Percentiles rank a stretch among this genome's conserved stretches.
Conservation (phyloP, 768 basidiomycete genomes). For the Terana coerulea region DNA sequence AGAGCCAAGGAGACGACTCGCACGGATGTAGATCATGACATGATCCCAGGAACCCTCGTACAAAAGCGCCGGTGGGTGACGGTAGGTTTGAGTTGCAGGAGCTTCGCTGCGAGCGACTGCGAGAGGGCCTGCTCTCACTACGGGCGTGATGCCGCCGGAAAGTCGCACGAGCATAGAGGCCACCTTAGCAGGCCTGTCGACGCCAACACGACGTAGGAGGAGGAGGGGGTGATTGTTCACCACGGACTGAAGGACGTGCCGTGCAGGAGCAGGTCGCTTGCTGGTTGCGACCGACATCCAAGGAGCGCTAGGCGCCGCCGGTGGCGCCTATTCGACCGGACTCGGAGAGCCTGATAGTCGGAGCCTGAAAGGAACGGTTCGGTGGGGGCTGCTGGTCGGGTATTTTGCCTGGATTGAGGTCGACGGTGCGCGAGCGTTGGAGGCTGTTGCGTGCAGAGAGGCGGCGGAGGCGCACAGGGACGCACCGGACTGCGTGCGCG, state of each 20-base stretch:
- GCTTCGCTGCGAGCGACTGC: too few relatives aligned
- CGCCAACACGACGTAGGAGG: too few relatives aligned
- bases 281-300: slow-evolving; percentile 2
- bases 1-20: too few relatives aligned
- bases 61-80: too few relatives aligned
- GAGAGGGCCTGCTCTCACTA: too few relatives aligned
- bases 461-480: slow-evolving; percentile 3
- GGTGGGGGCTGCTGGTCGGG: not conserved
- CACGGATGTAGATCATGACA: slow-evolving; percentile 4
- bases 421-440: not conserved
- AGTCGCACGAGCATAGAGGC: too few relatives aligned
- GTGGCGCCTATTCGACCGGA: not conserved
- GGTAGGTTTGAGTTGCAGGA: too few relatives aligned
- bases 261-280: slow-evolving; percentile 5
- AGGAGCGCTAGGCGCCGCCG: slow-evolving; percentile 5
- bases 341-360: not conserved
- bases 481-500: slow-evolving; percentile 6
- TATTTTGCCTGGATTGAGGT: not conserved
- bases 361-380: not conserved
- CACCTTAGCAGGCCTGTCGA: too few relatives aligned
- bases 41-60: too few relatives aligned
- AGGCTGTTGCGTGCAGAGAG: not conserved
- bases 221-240: too few relatives aligned
- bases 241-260: slow-evolving; percentile 3
- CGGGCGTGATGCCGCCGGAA: too few relatives aligned